These are phyloP conservation scores for Sarocladium strictum DNA, from an alignment of 2,329 filamentous ascomycete species.

Conservation along the genomic window DNA sequence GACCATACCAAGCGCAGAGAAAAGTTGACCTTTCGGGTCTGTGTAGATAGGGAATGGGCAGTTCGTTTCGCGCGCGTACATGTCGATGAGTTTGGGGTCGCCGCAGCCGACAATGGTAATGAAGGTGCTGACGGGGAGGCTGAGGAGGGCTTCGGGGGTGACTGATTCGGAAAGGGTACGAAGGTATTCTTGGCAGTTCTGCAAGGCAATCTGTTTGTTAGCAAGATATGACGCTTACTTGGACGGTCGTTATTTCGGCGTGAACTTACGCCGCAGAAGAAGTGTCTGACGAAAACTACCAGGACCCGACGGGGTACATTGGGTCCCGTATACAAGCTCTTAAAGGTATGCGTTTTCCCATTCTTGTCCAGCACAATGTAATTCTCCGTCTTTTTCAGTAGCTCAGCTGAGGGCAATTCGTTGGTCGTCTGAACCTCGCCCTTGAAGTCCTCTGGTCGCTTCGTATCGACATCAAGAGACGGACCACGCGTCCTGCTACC, in stretches of 20 bases:
- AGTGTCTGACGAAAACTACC: conserved; percentile 71
- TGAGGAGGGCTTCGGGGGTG: conserved; percentile 42
- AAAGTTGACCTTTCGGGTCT: conserved; percentile 63
- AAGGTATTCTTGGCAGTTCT: conserved; percentile 75
- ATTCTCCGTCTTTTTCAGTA: conserved; percentile 45
- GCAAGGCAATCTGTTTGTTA: neutral
- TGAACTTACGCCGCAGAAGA: conserved; percentile 68
- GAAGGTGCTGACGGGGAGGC: conserved; percentile 50
- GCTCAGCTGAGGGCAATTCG: conserved; percentile 43
- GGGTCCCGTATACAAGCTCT: conserved; percentile 53
- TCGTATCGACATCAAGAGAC: conserved; percentile 7
- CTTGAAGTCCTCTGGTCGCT: conserved; percentile 44
- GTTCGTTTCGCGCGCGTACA: conserved; percentile 56
- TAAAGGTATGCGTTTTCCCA: conserved; percentile 55
- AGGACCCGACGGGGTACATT: conserved; percentile 53
- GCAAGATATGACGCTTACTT: neutral
- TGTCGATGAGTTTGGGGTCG: conserved; percentile 58
- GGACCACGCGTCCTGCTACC: neutral
- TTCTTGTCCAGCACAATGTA: conserved; percentile 56
- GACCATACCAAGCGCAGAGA: conserved; percentile 62
- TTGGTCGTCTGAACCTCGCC: conserved; percentile 51
- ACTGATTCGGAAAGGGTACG: conserved; percentile 55
- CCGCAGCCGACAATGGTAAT: conserved; percentile 70
- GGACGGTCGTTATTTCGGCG: neutral
- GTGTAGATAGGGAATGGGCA: conserved; percentile 71